phyloP scores from a whole-genome alignment of 1,139 yeast genomes.

The Suhomyces guaymorum region DNA sequence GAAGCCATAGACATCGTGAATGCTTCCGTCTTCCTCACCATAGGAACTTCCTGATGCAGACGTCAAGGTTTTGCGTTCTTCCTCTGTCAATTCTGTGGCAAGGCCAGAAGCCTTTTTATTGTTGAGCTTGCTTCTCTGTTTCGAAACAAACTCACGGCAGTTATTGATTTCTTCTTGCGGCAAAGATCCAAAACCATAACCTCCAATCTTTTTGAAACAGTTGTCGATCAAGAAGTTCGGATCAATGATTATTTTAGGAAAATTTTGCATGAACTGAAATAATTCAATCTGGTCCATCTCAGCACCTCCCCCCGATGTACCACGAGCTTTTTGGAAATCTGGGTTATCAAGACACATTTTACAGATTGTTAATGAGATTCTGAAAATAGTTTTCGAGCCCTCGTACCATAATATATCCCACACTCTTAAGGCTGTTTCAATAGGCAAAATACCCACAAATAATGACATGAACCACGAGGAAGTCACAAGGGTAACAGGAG shows the following conservation, averaged over 20 bases:
- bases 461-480: slow-evolving; percentile 98
- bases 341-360: slow-evolving; percentile 70
- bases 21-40: slow-evolving; percentile 27
- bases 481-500: slow-evolving; percentile 90
- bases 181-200: slow-evolving; percentile 65
- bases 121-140: slow-evolving; percentile 51
- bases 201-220: slow-evolving; percentile 73
- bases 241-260: slow-evolving; percentile 72
- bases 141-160: slow-evolving; percentile 74
- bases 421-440: slow-evolving; percentile 80
- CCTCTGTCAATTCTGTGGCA: slow-evolving; percentile 41
- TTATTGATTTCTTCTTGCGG: slow-evolving; percentile 80
- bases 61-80: slow-evolving; percentile 40
- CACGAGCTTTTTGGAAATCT: slow-evolving; percentile 30
- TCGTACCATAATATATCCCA: slow-evolving; percentile 97
- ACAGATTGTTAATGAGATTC: slow-evolving; percentile 80
- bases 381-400: slow-evolving; percentile 82
- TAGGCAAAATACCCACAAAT: slow-evolving; percentile 83
- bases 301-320: slow-evolving; percentile 17
- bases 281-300: slow-evolving; percentile 77
- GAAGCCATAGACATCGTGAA: slow-evolving; percentile 52
- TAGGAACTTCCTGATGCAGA: slow-evolving; percentile 18
- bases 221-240: slow-evolving; percentile 70
- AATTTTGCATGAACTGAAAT: slow-evolving; percentile 81
- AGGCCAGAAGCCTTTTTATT: slow-evolving; percentile 37